Evolutionary conservation across 129 eudicot genomes (phyloP).

Genomic region (Centrapalus pauciflorus): DNA sequence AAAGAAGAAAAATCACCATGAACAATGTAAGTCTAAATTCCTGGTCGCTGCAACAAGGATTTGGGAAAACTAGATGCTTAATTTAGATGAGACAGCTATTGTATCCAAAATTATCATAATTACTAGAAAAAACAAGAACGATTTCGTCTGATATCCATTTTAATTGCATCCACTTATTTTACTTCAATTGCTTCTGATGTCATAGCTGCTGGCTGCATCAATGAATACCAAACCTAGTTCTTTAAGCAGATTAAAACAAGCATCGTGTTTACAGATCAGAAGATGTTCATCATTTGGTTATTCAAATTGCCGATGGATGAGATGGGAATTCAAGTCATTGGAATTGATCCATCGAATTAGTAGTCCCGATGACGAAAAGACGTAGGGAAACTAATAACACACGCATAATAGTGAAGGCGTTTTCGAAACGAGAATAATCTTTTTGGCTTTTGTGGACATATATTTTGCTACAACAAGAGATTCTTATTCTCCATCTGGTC

Average conservation of each 20-base stretch:
- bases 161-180: background rate
- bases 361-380: too few relatives aligned
- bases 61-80: constrained; percentile 14
- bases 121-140: background rate
- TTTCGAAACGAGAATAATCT: constrained; percentile 16
- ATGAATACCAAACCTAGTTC: background rate
- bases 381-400: background rate
- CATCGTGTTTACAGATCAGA: too few relatives aligned
- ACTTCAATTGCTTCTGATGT: background rate
- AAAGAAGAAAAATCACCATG: background rate
- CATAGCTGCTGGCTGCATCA: too few relatives aligned
- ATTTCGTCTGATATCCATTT: background rate
- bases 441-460: constrained; percentile 23
- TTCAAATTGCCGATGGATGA: too few relatives aligned
- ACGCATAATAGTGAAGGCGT: background rate
- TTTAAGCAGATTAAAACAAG: too few relatives aligned
- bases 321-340: too few relatives aligned
- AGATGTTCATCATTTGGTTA: too few relatives aligned
- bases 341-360: too few relatives aligned
- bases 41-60: background rate
- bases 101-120: constrained; percentile 1
- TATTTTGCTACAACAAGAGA: constrained; percentile 14
- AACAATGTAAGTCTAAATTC: constrained; percentile 7
- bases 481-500: constrained; percentile 17
- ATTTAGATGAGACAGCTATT: constrained; percentile 9